Conservation (phyloP, 371 early-diverging fungal species). For the Syncephalis plumigaleata region DNA sequence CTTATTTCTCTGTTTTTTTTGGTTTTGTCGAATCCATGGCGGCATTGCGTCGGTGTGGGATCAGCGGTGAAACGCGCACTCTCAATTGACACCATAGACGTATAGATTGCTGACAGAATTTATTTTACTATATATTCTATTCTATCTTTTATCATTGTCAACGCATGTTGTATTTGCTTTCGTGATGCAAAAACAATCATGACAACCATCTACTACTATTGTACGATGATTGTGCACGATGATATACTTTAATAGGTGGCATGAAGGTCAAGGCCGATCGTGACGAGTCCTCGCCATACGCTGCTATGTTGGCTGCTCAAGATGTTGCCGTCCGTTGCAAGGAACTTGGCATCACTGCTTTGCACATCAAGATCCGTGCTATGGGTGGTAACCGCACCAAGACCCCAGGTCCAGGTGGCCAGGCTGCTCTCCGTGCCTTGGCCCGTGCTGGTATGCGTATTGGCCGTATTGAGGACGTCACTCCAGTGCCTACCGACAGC, state of each 20-base stretch:
- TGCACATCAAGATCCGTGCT: conserved; percentile 99
- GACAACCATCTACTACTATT: neutral
- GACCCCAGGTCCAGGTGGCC: conserved; percentile 99
- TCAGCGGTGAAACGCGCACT: conserved; percentile 45
- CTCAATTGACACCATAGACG: conserved; percentile 7
- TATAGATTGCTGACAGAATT: conserved; percentile 1
- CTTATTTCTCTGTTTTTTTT: neutral
- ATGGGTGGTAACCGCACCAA: conserved; percentile 99
- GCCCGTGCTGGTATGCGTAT: conserved; percentile 98
- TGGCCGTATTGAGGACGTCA: conserved; percentile 98
- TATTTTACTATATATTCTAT: conserved; percentile 1
- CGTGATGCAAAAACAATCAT: too few species aligned
- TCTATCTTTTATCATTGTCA: neutral
- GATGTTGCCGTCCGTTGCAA: conserved; percentile 98
- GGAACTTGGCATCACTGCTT: conserved; percentile 98
- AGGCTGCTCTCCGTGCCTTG: conserved; percentile 98
- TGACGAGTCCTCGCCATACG: conserved; percentile 99
- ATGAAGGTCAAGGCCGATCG: conserved; percentile 99
- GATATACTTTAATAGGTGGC: conserved; percentile 53
- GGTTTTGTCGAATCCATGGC: neutral
- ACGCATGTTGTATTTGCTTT: too few species aligned
- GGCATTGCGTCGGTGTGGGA: conserved; percentile 14
- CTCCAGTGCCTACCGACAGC: conserved; percentile 98
- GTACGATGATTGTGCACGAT: neutral
- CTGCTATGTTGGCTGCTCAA: conserved; percentile 99